Conservation (phyloP, 1,284 basidiomycete genomes). For the Paramarasmius palmivorus region DNA sequence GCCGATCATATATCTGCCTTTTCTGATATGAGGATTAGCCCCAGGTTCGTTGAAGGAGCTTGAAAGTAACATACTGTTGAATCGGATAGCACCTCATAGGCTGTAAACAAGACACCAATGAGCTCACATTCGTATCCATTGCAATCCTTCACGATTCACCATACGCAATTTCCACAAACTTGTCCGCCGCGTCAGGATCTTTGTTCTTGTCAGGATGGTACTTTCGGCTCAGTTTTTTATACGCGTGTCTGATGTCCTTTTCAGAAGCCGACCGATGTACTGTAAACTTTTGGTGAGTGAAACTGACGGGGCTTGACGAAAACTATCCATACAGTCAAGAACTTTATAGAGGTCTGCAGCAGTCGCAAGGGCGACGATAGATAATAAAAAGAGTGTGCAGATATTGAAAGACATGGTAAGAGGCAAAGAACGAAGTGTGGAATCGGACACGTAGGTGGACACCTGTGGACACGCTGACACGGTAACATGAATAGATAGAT, state of each 20-base stretch:
- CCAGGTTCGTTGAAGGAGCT: background rate
- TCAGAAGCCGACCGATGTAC: slow-evolving; percentile 82
- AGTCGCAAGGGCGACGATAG: slow-evolving; percentile 46
- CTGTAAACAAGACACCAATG: slow-evolving; percentile 37
- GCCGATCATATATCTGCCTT: slow-evolving; percentile 88
- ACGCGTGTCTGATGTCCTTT: slow-evolving; percentile 87
- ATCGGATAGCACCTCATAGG: slow-evolving; percentile 93
- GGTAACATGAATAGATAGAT: too few species aligned
- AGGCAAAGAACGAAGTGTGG: slow-evolving; percentile 10
- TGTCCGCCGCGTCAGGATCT: slow-evolving; percentile 77
- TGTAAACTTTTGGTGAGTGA: slow-evolving; percentile 34
- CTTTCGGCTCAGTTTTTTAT: slow-evolving; percentile 87
- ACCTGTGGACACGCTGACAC: too few species aligned
- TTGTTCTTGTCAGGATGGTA: slow-evolving; percentile 95
- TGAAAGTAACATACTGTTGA: slow-evolving; percentile 49
- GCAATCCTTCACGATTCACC: slow-evolving; percentile 48
- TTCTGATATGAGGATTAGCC: slow-evolving; percentile 51
- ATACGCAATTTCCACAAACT: slow-evolving; percentile 87
- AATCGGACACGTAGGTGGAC: too few species aligned
- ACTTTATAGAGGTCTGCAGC: slow-evolving; percentile 77
- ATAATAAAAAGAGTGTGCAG: slow-evolving; percentile 39
- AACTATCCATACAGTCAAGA: slow-evolving; percentile 61
- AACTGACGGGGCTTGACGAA: slow-evolving; percentile 21
- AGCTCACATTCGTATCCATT: background rate
- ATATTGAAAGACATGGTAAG: slow-evolving; percentile 32